These are phyloP conservation scores for Phaeotremella skinneri DNA, from an alignment of 768 basidiomycete species.

Conservation along the genomic window DNA sequence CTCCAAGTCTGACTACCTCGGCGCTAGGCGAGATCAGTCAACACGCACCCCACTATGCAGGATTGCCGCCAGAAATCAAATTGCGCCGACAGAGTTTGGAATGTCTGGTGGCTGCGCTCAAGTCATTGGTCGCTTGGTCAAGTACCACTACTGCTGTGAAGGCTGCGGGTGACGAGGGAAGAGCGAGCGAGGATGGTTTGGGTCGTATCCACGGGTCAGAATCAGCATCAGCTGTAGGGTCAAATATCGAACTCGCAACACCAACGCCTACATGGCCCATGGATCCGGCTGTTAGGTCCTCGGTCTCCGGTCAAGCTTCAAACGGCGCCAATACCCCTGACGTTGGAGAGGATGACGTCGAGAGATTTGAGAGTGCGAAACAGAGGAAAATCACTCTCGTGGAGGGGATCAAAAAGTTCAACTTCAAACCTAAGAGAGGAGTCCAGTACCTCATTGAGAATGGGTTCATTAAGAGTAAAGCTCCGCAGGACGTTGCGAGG, in stretches of 20 bases:
- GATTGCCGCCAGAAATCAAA: constrained; percentile 69
- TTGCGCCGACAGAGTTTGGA: constrained; percentile 90
- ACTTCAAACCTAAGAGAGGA: constrained; percentile 96
- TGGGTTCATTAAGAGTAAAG: constrained; percentile 73
- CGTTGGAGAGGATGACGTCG: constrained; percentile 75
- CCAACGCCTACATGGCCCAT: constrained; percentile 38
- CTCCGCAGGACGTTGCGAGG: constrained; percentile 73
- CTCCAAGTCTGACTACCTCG: constrained; percentile 66
- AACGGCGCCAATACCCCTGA: constrained; percentile 63
- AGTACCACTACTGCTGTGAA: constrained; percentile 19
- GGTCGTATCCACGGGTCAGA: constrained; percentile 19
- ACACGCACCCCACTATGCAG: constrained; percentile 60
- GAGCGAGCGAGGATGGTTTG: constrained; percentile 32
- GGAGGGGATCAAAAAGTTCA: constrained; percentile 96
- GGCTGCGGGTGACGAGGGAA: constrained; percentile 18
- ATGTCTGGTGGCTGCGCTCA: constrained; percentile 80
- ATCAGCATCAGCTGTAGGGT: constrained; percentile 25
- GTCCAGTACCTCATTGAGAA: constrained; percentile 81
- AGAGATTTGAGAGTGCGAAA: constrained; percentile 88
- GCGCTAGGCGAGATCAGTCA: constrained; percentile 54
- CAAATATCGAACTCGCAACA: constrained; percentile 27
- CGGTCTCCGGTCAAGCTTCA: constrained; percentile 17
- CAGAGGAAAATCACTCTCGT: constrained; percentile 90
- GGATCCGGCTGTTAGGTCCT: constrained; percentile 12
- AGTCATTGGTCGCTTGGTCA: constrained; percentile 87